Evolutionary conservation across 164 flowering plant genomes (phyloP).

Genomic region (Stephania japonica): DNA sequence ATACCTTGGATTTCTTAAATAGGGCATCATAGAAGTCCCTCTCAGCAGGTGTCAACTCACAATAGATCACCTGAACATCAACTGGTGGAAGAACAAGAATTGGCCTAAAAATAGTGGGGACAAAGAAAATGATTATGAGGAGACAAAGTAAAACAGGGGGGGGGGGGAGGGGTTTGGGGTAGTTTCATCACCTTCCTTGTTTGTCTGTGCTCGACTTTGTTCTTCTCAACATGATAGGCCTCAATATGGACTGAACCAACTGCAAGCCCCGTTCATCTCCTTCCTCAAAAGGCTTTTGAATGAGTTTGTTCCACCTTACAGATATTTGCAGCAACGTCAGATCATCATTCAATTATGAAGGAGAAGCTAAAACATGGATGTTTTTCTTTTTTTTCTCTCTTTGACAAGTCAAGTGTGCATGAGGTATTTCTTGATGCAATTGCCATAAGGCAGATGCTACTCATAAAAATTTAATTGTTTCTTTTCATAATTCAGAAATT

Average conservation of each 20-base stretch:
- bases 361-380: neutral
- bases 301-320: slow-evolving; percentile 86
- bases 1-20: slow-evolving; percentile 92
- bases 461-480: neutral
- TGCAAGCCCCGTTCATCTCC: slow-evolving; percentile 94
- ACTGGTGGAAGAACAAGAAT: slow-evolving; percentile 92
- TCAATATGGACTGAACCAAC: slow-evolving; percentile 79
- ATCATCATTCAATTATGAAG: neutral
- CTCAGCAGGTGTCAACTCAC: slow-evolving; percentile 83
- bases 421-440: neutral
- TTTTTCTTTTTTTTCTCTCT: neutral
- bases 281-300: slow-evolving; percentile 94
- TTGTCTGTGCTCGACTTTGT: slow-evolving; percentile 73
- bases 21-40: slow-evolving; percentile 92
- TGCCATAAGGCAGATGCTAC: neutral
- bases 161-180: slow-evolving; percentile 1
- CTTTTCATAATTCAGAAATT: neutral
- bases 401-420: neutral
- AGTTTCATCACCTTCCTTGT: slow-evolving; percentile 60
- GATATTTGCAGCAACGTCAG: neutral
- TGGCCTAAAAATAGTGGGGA: slow-evolving; percentile 49
- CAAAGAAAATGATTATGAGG: neutral
- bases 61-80: slow-evolving; percentile 69
- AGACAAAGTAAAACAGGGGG: slow-evolving; percentile 17
- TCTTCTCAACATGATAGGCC: slow-evolving; percentile 90